Percentiles rank a stretch among this genome's conserved stretches.
Conservation (phyloP, 2,329 filamentous ascomycete genomes). For the Diaporthe sp. region DNA sequence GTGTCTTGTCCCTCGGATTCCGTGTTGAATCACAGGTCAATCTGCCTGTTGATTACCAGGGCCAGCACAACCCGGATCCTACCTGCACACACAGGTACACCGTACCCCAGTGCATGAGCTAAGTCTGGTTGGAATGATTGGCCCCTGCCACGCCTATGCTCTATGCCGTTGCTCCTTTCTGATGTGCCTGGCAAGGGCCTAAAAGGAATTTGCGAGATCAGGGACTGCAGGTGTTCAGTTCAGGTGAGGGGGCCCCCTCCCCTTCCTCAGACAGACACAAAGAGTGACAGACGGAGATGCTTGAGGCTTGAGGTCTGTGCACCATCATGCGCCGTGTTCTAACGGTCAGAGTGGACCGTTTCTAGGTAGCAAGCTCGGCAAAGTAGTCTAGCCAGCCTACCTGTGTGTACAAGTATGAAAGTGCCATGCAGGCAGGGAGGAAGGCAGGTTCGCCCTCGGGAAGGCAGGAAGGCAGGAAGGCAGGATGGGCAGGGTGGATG, state of each 20-base stretch:
- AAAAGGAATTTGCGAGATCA: not conserved
- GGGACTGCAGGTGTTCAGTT: not conserved
- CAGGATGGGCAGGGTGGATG: not conserved
- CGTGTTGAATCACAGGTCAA: not conserved
- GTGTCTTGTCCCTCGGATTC: not conserved
- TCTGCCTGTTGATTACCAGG: not conserved
- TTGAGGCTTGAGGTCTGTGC: slow-evolving; percentile 7
- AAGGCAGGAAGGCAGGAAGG: not conserved
- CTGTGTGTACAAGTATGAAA: not conserved
- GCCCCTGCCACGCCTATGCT: not conserved
- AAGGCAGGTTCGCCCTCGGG: not conserved
- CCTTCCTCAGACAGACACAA: not conserved
- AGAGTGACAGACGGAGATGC: not conserved
- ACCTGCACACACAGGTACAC: too few relatives aligned
- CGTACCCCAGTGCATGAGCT: not conserved
- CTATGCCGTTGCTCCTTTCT: not conserved
- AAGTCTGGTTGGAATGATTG: not conserved
- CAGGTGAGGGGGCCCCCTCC: not conserved
- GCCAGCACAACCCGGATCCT: not conserved
- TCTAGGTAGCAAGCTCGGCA: not conserved
- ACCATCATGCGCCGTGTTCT: not conserved
- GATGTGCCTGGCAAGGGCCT: not conserved
- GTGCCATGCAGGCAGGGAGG: not conserved
- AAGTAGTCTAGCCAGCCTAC: not conserved
- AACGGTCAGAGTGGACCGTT: not conserved